These are phyloP conservation scores for Solanum boliviense DNA, from an alignment of 257 asterid species.

Conservation along the genomic window DNA sequence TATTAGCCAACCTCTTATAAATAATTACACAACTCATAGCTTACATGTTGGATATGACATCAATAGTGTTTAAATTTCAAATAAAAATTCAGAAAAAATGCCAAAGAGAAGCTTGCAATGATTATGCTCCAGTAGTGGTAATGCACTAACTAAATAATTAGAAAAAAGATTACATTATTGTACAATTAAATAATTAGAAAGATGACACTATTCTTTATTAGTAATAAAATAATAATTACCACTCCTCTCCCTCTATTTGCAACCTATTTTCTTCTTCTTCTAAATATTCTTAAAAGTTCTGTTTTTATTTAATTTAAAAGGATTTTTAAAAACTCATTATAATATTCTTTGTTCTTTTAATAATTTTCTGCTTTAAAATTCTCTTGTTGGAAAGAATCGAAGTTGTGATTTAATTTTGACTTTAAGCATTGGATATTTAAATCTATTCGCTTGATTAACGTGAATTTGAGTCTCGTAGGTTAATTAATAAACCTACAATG, in stretches of 20 bases:
- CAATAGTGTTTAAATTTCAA: neutral
- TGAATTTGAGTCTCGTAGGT: neutral
- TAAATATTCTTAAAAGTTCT: neutral
- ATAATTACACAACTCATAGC: neutral
- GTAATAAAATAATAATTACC: neutral
- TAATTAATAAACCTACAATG: neutral
- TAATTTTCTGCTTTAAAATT: no score
- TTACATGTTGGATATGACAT: neutral
- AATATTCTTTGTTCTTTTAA: neutral
- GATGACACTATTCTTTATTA: neutral
- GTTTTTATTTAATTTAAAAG: neutral
- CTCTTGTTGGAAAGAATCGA: neutral
- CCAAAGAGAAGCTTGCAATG: neutral
- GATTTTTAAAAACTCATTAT: neutral
- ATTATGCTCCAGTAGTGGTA: neutral
- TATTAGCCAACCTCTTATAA: neutral
- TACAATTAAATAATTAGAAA: neutral
- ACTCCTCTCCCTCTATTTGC: neutral
- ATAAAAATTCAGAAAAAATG: neutral
- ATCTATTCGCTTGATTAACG: neutral
- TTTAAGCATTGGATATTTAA: neutral
- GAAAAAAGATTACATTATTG: neutral
- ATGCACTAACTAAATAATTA: neutral
- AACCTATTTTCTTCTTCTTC: neutral
- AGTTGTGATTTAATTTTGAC: neutral